Base-by-base conservation (phyloP, 495 filamentous ascomycete species). In the Penicillium soppii region DNA sequence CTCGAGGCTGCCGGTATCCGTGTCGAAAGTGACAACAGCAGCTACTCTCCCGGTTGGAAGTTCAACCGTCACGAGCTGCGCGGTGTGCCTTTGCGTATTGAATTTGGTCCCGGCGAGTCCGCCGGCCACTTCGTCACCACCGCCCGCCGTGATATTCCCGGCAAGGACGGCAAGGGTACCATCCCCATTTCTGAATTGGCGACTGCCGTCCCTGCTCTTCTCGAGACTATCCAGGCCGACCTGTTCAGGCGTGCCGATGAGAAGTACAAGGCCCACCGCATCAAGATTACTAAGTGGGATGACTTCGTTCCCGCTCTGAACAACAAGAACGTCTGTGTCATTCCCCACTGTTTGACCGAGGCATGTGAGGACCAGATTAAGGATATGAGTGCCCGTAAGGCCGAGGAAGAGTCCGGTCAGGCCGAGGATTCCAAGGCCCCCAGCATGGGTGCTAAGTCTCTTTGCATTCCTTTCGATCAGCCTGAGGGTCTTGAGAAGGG, bases 391-490 rank as follows among this genome's bases (percentile, higher is more conserved):
- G 87, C 84, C 19, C 82, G 87, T 43, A 87, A 82, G 62, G 77
- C 77, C 12, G 82, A 85, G 60, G 82, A 87, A 45, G 76, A 81
- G 15, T 75, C 80, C 32, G 87, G 85, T 42, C 79, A 74, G 29
- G 82, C 89, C 10, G 84, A 90, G 56, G 89, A 91, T 61, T 78
- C 87, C 58, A 85, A 83, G 61, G 88, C 88, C 16, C 94, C 95
- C 39, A 86, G 83, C 55, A 97, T 97, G 95, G 94, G 94, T 53
- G 95, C 94, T 62, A 98, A 98, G 83, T 88, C 84, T 53, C 78
- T 98, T 61, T 98, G 94, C 69, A 97, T 98, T 78, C 94, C 95
- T 17, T 96, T 96, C 63, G 89, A 97, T 56, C 94, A 97, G 79
- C 91, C 92, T 29, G 84, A 86, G 57, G 89, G 85, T 29, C 70